Percentiles rank a stretch among this genome's conserved stretches.
These are phyloP conservation scores for Paramecium octaurelia DNA, from an alignment of 73 alveolate species.

Conservation along the genomic window DNA sequence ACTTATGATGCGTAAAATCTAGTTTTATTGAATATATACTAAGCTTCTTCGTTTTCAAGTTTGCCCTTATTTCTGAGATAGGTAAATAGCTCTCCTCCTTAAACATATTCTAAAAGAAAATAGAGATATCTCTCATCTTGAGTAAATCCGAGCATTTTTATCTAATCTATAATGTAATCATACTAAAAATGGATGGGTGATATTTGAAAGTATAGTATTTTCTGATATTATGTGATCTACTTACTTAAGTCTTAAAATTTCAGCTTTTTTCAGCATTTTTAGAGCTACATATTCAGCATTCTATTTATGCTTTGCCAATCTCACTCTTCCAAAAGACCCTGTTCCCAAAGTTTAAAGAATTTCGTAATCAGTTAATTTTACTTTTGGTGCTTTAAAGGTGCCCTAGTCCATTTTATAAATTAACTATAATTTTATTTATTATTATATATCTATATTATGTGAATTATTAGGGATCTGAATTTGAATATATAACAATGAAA, in stretches of 20 bases:
- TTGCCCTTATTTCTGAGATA: constrained; percentile 85
- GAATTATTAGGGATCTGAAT: background rate
- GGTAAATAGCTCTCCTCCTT: constrained; percentile 97
- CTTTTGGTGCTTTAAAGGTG: constrained; percentile 39
- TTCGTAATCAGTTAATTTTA: constrained; percentile 49
- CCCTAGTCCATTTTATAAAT: constrained; percentile 17
- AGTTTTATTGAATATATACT: constrained; percentile 67
- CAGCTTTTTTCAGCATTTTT: constrained; percentile 89
- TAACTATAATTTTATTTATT: background rate
- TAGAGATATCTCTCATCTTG: constrained; percentile 89
- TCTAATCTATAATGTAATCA: constrained; percentile 52
- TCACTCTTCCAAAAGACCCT: constrained; percentile 41
- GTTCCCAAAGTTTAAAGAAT: constrained; percentile 55
- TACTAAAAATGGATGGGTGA: constrained; percentile 53
- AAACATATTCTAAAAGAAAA: constrained; percentile 87
- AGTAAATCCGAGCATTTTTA: constrained; percentile 73
- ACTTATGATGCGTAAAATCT: constrained; percentile 67
- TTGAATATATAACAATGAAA: background rate
- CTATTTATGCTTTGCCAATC: constrained; percentile 4
- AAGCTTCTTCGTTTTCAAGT: constrained; percentile 74
- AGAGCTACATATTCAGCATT: constrained; percentile 74
- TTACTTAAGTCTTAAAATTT: constrained; percentile 84
- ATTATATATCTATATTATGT: background rate
- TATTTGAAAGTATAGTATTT: background rate
- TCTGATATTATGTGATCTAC: constrained; percentile 54